These are phyloP conservation scores for Sporothrix brasiliensis DNA, from an alignment of 2,329 filamentous ascomycete genomes.

Conservation along the genomic window DNA sequence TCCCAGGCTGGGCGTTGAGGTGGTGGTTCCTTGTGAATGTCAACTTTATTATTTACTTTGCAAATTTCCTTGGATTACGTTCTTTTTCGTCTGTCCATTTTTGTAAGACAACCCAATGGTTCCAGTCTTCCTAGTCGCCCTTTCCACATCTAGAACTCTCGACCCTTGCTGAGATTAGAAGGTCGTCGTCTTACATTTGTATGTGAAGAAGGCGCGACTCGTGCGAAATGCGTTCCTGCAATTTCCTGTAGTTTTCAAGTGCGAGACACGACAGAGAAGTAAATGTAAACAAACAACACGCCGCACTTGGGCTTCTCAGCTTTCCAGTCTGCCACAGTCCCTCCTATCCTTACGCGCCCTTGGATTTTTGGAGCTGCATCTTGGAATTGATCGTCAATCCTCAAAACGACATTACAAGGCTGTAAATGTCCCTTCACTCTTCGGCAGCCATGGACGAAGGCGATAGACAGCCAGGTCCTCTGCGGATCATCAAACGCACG, in stretches of 20 bases:
- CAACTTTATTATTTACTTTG: neutral
- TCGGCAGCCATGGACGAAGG: neutral
- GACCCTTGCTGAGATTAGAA: neutral
- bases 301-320: too few species aligned
- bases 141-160: neutral
- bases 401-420: neutral
- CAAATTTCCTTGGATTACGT: neutral
- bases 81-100: neutral
- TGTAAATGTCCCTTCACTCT: too few species aligned
- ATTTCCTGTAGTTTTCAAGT: neutral
- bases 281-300: conserved; percentile 21
- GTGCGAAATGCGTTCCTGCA: neutral
- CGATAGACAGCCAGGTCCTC: conserved; percentile 33
- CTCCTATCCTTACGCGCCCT: neutral
- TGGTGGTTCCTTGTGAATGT: neutral
- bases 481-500: conserved; percentile 36
- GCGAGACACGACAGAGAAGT: neutral
- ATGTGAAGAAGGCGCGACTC: neutral
- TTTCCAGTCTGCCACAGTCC: neutral
- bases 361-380: conserved; percentile 18
- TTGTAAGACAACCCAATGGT: too few species aligned
- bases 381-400: neutral
- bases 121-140: neutral
- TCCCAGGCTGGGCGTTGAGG: neutral
- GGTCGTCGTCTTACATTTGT: neutral